Conservation (phyloP, 2,329 filamentous ascomycete genomes). For the Rhexocercosporidium sp. region DNA sequence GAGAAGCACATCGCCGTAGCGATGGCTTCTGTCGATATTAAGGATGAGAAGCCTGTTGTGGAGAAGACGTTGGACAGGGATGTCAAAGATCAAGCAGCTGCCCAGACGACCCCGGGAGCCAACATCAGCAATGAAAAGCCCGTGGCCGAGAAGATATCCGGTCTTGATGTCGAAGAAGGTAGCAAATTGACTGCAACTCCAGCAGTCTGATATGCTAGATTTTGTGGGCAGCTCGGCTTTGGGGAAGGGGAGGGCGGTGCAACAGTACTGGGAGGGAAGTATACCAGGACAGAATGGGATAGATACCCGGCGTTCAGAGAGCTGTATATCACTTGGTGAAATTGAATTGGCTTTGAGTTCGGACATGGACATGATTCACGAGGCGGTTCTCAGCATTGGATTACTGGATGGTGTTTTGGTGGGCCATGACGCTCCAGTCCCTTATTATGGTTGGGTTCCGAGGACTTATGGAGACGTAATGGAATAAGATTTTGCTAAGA, state of each 20-base stretch:
- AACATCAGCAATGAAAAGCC: background rate
- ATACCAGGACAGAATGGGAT: constrained; percentile 2
- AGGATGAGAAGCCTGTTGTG: background rate
- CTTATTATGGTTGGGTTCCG: background rate
- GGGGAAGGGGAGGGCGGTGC: background rate
- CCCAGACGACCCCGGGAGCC: background rate
- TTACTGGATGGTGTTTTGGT: background rate
- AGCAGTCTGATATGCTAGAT: background rate
- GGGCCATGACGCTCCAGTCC: background rate
- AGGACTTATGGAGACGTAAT: background rate
- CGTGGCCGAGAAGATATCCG: background rate
- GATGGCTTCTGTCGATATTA: background rate
- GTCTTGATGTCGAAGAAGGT: background rate
- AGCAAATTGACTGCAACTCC: background rate
- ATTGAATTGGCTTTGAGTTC: background rate
- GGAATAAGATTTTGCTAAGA: background rate
- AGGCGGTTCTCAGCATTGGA: background rate
- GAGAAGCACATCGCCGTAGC: background rate
- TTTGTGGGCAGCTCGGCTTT: background rate
- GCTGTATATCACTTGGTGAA: background rate
- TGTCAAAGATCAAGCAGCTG: background rate
- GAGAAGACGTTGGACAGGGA: background rate
- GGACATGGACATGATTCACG: background rate
- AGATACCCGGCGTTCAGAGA: constrained; percentile 2
- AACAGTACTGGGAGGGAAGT: background rate